Percentiles rank a stretch among this genome's conserved stretches.
Conservation (phyloP, 1,284 basidiomycete species). For the Psilocybe mexicana region DNA sequence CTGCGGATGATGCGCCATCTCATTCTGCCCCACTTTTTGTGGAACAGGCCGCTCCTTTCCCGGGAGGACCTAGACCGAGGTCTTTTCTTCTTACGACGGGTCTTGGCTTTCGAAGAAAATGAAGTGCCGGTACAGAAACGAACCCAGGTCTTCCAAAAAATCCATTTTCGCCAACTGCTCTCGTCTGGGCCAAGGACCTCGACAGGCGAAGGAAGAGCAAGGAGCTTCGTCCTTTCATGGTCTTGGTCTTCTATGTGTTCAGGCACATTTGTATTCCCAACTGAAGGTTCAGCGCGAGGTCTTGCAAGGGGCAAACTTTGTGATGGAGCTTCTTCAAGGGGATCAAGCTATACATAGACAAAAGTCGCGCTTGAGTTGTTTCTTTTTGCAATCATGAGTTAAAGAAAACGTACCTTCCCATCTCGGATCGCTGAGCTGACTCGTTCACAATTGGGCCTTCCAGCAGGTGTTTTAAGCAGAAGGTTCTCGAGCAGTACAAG, state of each 20-base stretch:
- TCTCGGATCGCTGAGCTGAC: conserved; percentile 65
- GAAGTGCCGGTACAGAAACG: neutral
- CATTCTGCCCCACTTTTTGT: conserved; percentile 4
- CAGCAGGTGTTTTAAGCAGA: conserved; percentile 57
- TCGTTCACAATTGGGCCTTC: conserved; percentile 72
- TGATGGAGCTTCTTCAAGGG: conserved; percentile 26
- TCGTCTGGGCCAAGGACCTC: conserved; percentile 23
- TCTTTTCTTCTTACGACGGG: neutral
- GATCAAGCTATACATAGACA: conserved; percentile 33
- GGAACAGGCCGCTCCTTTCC: neutral
- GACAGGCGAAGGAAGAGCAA: conserved; percentile 25
- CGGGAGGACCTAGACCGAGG: neutral
- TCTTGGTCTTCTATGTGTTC: neutral
- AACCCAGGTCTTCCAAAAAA: conserved; percentile 7
- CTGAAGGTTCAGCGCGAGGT: conserved; percentile 9
- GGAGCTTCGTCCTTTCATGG: conserved; percentile 16
- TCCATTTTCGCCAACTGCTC: conserved; percentile 10
- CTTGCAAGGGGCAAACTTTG: conserved; percentile 19
- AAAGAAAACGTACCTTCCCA: conserved; percentile 54
- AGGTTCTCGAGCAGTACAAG: conserved; percentile 74
- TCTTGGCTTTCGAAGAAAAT: neutral
- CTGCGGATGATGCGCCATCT: conserved; percentile 20
- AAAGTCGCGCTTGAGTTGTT: neutral
- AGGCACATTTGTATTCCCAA: neutral
- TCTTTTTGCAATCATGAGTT: neutral